phyloP scores from a whole-genome alignment of 75 land plant genomes.

The Cryptomeria japonica region DNA sequence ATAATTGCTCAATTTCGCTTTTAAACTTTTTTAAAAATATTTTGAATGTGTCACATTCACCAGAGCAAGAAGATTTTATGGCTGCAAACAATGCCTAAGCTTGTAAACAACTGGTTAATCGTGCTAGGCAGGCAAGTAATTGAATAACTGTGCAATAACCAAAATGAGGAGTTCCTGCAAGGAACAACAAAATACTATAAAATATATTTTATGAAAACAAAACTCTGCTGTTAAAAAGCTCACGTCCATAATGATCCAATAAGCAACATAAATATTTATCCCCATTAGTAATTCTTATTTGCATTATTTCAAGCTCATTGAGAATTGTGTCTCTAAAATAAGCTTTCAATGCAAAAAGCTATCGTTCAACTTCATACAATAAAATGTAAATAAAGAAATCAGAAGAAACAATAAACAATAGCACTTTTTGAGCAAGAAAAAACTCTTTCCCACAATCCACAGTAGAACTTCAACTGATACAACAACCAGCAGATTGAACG shows the following conservation, averaged over 20 bases:
- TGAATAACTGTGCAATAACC: too few species aligned
- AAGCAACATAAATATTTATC: not conserved
- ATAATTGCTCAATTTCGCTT: not conserved
- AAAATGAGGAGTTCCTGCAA: too few species aligned
- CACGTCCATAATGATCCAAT: not conserved
- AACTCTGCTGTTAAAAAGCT: too few species aligned
- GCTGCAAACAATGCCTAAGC: not conserved
- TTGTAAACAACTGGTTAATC: too few species aligned
- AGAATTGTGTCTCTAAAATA: not conserved
- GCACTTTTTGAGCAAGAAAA: not conserved
- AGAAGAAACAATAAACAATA: not conserved
- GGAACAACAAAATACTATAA: too few species aligned
- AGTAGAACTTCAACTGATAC: not conserved
- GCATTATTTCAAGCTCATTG: not conserved
- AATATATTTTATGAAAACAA: too few species aligned
- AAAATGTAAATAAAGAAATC: not conserved
- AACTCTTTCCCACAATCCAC: constrained; percentile 1
- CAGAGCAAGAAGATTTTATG: not conserved
- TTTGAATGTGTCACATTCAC: not conserved
- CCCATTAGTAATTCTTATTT: not conserved
- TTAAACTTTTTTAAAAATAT: not conserved
- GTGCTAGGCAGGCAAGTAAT: not conserved
- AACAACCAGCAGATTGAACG: not conserved
- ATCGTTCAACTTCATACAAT: not conserved
- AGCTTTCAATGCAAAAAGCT: not conserved